Evolutionary conservation across 192 early-diverging fungal species (phyloP), one percentile per base, ranked within the genome.

Genomic region (Powellomyces hirtus): DNA sequence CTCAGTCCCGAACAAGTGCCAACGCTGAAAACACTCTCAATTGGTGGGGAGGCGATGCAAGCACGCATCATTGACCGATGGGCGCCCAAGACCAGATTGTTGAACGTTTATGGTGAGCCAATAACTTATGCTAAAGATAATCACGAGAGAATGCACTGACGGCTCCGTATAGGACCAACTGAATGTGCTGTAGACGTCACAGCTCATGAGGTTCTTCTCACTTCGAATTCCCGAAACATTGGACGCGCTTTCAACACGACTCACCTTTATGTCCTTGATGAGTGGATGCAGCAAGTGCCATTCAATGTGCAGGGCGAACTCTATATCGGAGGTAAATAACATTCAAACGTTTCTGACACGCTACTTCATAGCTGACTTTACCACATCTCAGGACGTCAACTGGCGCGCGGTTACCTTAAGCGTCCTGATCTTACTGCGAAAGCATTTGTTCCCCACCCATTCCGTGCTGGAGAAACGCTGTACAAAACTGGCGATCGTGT

Each of bases 291-390:
- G 13, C 56, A 60, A 0, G 74, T 84, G 0, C 81, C 81, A 14
- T 44, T 74, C 50, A 79, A 79, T 24, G 55, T 22, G 14, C 20
- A 63, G 6, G 81, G 81, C 10, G 81, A 83, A 40, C 60, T 82
- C 6, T 79, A 36, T 35, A 74, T 82, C 16, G 76, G 66, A 10
- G 81, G 81, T n/a, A n/a, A n/a, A n/a, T n/a, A n/a, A n/a, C n/a
- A n/a, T n/a, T n/a, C n/a, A n/a, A n/a, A n/a, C n/a, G n/a, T n/a
- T n/a, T n/a, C n/a, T n/a, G n/a, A n/a, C n/a, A n/a, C n/a, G n/a
- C n/a, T n/a, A n/a, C n/a, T n/a, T n/a, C n/a, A n/a, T n/a, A n/a
- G n/a, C n/a, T n/a, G n/a, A n/a, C n/a, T n/a, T n/a, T n/a, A n/a
- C n/a, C n/a, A n/a, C n/a, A n/a, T 13, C 18, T 42, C 40, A n/a